Conservation (phyloP, 805 yeast genomes). For the Yarrowia porcina region DNA sequence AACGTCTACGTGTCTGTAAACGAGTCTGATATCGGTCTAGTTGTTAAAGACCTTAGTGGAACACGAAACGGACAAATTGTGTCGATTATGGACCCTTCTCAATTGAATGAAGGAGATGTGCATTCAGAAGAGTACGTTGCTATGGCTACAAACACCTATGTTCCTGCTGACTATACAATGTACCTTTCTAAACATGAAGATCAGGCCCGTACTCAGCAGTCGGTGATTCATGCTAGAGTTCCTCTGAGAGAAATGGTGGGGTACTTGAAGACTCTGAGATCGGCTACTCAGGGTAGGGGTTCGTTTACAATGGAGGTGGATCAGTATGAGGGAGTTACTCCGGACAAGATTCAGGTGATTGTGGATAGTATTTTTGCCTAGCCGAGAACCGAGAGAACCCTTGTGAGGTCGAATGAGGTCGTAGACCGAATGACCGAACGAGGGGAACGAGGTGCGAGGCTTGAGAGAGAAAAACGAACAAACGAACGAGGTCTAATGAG, state of each 20-base stretch:
- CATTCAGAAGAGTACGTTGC: conserved; percentile 28
- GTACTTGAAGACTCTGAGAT: conserved; percentile 70
- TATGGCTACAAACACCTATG: conserved; percentile 55
- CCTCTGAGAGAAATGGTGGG: conserved; percentile 92
- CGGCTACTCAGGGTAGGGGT: conserved; percentile 87
- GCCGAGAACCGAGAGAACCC: no score
- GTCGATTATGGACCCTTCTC: conserved; percentile 64
- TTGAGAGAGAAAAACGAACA: no score
- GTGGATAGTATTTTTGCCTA: conserved; percentile 27
- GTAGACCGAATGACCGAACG: no score
- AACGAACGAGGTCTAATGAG: no score
- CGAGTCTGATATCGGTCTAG: conserved; percentile 74
- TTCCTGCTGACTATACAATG: conserved; percentile 65
- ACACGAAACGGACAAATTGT: conserved; percentile 71
- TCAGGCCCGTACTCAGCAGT: conserved; percentile 30
- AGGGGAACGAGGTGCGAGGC: no score
- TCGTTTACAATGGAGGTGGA: conserved; percentile 72
- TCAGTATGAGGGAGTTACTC: conserved; percentile 66
- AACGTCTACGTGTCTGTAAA: conserved; percentile 60
- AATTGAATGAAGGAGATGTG: conserved; percentile 40
- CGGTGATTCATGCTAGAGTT: conserved; percentile 65
- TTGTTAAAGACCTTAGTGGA: conserved; percentile 78
- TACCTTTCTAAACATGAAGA: conserved; percentile 36
- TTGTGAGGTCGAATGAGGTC: no score
- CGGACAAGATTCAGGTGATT: conserved; percentile 44